A percentile compares a stretch with the other conserved stretches of the same genome.
These are phyloP conservation scores for Aspergillus nanangensis DNA, from an alignment of 495 filamentous ascomycete species.

Conservation along the genomic window DNA sequence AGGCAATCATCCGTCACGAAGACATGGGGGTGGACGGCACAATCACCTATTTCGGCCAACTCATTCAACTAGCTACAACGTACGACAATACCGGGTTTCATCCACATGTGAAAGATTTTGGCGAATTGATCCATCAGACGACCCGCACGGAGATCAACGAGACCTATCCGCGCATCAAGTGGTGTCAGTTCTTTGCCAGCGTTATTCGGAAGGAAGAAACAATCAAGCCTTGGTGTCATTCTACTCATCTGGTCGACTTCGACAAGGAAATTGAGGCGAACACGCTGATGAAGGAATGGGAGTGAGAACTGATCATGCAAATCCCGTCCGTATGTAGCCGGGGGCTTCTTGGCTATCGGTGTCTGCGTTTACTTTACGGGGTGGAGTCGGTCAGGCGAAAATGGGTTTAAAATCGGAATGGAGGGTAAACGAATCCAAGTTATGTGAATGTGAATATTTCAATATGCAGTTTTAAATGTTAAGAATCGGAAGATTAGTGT, in stretches of 20 bases:
- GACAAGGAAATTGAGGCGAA: conserved; percentile 56
- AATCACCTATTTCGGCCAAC: conserved; percentile 60
- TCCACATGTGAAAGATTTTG: conserved; percentile 16
- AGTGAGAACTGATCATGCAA: conserved; percentile 10
- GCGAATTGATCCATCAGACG: conserved; percentile 9
- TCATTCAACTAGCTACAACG: conserved; percentile 74
- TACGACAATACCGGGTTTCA: conserved; percentile 53
- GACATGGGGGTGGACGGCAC: conserved; percentile 59
- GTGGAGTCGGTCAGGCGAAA: too few relatives aligned
- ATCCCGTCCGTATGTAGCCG: too few relatives aligned
- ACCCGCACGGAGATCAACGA: conserved; percentile 16
- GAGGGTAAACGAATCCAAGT: too few relatives aligned
- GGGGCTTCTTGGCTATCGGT: too few relatives aligned
- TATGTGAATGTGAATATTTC: too few relatives aligned
- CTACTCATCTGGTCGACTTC: conserved; percentile 63
- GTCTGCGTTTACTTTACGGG: too few relatives aligned
- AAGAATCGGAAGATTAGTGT: too few relatives aligned
- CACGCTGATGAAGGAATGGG: conserved; percentile 54
- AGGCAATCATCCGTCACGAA: conserved; percentile 76
- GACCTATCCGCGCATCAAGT: conserved; percentile 15
- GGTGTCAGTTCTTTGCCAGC: conserved; percentile 19
- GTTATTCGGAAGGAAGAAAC: conserved; percentile 52
- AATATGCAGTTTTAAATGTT: too few relatives aligned
- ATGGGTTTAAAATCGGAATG: too few relatives aligned
- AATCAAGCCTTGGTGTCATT: conserved; percentile 70